Evolutionary conservation across 139 green algal genomes (phyloP).

Genomic region (Microglena sp.): DNA sequence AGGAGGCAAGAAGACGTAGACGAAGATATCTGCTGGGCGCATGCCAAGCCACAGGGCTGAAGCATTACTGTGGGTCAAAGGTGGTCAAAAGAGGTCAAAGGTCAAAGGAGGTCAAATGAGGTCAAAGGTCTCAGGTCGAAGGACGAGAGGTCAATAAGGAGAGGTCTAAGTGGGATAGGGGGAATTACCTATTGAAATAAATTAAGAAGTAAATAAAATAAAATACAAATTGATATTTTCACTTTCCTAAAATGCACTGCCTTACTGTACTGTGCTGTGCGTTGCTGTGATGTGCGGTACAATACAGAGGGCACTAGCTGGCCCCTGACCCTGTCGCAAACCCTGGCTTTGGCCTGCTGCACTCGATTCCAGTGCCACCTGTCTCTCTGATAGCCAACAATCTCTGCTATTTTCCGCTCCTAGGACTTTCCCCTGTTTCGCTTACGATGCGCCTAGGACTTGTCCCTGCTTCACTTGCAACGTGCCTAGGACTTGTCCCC

Average conservation of each 20-base stretch:
- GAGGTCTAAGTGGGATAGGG: background rate
- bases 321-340: too few species aligned
- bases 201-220: background rate
- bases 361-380: too few species aligned
- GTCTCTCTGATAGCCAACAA: too few species aligned
- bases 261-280: too few species aligned
- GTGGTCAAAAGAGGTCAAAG: background rate
- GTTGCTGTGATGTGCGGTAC: too few species aligned
- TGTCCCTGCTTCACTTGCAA: too few species aligned
- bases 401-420: too few species aligned
- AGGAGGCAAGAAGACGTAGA: conserved; percentile 81
- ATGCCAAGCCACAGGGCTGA: conserved; percentile 32
- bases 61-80: conserved; percentile 26
- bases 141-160: background rate
- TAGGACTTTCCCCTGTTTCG: too few species aligned
- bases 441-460: too few species aligned
- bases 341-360: too few species aligned
- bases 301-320: too few species aligned
- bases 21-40: conserved; percentile 56
- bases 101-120: background rate
- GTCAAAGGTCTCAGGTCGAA: background rate
- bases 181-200: background rate
- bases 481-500: too few species aligned
- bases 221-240: background rate
- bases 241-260: background rate